Evolutionary conservation across 495 filamentous ascomycete species (phyloP).

Genomic region (Entonaema liquescens): DNA sequence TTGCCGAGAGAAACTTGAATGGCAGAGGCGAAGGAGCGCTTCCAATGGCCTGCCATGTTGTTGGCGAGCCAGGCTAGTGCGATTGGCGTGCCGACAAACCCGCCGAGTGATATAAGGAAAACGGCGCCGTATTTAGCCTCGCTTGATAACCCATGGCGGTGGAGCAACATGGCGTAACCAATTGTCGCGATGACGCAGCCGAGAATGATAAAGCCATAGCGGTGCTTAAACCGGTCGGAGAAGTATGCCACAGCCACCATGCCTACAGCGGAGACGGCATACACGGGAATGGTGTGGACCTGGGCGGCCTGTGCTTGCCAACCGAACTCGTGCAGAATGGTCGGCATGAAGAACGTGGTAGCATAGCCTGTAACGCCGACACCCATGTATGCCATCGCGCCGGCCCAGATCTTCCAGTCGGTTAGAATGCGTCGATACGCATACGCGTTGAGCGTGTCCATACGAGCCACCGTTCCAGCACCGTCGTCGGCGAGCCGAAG

Average conservation of each 20-base stretch:
- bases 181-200: slow-evolving; percentile 59
- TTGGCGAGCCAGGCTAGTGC: slow-evolving; percentile 64
- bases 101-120: slow-evolving; percentile 62
- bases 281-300: slow-evolving; percentile 65
- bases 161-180: slow-evolving; percentile 60
- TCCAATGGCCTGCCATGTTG: slow-evolving; percentile 67
- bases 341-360: slow-evolving; percentile 64
- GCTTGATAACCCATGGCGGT: slow-evolving; percentile 38
- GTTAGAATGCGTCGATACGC: slow-evolving; percentile 56
- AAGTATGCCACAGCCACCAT: slow-evolving; percentile 57
- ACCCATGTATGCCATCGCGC: slow-evolving; percentile 60
- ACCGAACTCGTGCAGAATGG: slow-evolving; percentile 65
- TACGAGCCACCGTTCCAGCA: slow-evolving; percentile 48
- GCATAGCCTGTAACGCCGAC: slow-evolving; percentile 61
- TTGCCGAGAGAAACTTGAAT: slow-evolving; percentile 67
- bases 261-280: slow-evolving; percentile 58
- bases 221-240: slow-evolving; percentile 51
- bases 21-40: slow-evolving; percentile 64
- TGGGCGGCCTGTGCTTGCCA: slow-evolving; percentile 61
- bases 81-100: slow-evolving; percentile 60
- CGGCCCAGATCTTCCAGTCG: slow-evolving; percentile 67
- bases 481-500: slow-evolving; percentile 55
- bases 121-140: slow-evolving; percentile 63
- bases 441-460: slow-evolving; percentile 59
- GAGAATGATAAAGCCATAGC: slow-evolving; percentile 58